Evolutionary conservation across 768 basidiomycete genomes (phyloP), one percentile per base, ranked within the genome.

Genomic region (Rhizopogon sp.): DNA sequence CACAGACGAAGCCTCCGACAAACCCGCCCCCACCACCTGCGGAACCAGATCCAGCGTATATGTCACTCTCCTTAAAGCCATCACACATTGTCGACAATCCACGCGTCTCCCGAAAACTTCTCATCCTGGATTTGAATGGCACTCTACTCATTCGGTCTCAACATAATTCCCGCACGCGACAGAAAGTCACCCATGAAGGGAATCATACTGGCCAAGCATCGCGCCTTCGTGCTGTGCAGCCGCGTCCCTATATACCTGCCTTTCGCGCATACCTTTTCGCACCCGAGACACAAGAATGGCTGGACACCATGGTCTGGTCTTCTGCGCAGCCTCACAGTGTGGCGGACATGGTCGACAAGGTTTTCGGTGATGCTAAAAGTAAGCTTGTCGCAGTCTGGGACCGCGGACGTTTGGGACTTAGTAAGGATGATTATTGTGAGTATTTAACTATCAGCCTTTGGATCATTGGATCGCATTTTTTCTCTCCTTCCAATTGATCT

Each of bases 241-340:
- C 79, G 2, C 76, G 90, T 14, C 87, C 90, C 0, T 93, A 85
- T 66, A 74, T 91, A 60, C 55, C 69, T 5, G 67, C 84, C 1
- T 88, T 92, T 60, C 64, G 76, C 4, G 66, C 76, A 3, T 92
- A 87, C 62, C 68, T 91, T 2, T 84, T 90, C 59, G 81, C 84
- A 47, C 70, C 77, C 0, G 60, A 73, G 16, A 89, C 84, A n/a
- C 73, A 69, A 35, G 61, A 63, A 13, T 90, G 88, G 87, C 76
- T 92, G 17, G 88, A 91, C 55, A 84, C 87, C 4, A 93, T 93
- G 87, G 80, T 94, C 4, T 94, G 91, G 91, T 89, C 87, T 63
- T 89, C 87, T 2, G 91, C 91, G 4, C 88, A 91, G 63, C 88
- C 90, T 2, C 84, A 85, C 49, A 90, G 81, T 64, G 90, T 91